Base-by-base conservation (phyloP, 1,284 basidiomycete genomes). In the Ustilago bromivora region DNA sequence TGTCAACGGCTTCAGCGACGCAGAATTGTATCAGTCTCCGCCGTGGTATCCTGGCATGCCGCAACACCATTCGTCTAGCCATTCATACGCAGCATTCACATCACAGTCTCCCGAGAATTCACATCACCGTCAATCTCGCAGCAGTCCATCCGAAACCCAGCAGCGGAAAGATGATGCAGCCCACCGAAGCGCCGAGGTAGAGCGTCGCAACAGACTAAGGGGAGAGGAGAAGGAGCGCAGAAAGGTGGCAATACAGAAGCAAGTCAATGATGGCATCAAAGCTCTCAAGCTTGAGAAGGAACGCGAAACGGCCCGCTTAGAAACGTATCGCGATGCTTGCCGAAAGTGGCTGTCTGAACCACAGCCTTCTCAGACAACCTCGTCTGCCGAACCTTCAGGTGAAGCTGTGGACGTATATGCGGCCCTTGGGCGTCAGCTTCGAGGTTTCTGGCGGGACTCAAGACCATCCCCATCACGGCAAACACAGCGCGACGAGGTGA, bases 381-480 rank as follows among this genome's bases (percentile, higher is more conserved):
- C 41, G 7, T 28, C 59, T 23, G 32, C 62, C 31, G 36, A 32
- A 13, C 7, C 5, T n/a, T 41, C 51, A n/a, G 13, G 23, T 32
- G 61, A 53, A 15, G 51, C 38, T 10, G 43, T 70, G 53, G 67
- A 75, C 28, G 54, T 69, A 1, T 54, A 56, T 23, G 40, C 54
- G 7, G 69, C 70, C 2, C 17, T 80, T 10, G 78, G 78, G 12
- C 62, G 65, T 23, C 78, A 79, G 52, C 32, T 79, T 15, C 61
- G 67, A 53, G 67, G 61, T 13, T 67, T 71, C 23, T 79, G 78
- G 78, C 52, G 76, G 31, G 47, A 47, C 19, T 74, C 76, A 35
- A 57, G 76, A 6, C 78, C 76, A 9, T 17, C 41, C 10, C 57
- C 62, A 9, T 40, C 61, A 1, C 23, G 28, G 5, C 56, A 74